These are phyloP conservation scores for Eucommia ulmoides DNA, from an alignment of 257 asterid species.

Conservation along the genomic window DNA sequence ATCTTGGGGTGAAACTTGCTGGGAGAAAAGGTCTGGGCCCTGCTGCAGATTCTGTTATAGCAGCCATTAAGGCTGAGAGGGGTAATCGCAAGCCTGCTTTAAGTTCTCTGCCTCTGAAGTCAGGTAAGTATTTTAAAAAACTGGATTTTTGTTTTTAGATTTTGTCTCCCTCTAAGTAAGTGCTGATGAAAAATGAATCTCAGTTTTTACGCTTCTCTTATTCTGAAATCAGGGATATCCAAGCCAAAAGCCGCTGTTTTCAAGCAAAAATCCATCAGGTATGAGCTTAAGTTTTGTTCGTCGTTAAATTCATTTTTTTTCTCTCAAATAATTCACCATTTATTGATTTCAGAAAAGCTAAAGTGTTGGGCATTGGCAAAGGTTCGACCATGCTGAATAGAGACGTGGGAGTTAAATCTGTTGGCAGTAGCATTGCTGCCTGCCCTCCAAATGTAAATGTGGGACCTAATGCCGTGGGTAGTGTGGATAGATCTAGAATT, in stretches of 20 bases:
- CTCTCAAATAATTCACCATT: constrained; percentile 10
- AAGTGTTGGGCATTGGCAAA: constrained; percentile 43
- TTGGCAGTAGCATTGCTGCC: constrained; percentile 13
- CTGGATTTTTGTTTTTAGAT: not conserved
- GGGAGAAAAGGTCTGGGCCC: constrained; percentile 96
- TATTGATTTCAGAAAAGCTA: constrained; percentile 57
- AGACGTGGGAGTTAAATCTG: constrained; percentile 21
- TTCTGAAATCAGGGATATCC: constrained; percentile 28
- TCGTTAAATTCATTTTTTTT: not conserved
- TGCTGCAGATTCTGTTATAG: constrained; percentile 73
- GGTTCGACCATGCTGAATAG: constrained; percentile 21
- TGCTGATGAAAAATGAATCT: not conserved
- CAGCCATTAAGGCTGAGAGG: constrained; percentile 74
- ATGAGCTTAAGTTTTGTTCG: constrained; percentile 9
- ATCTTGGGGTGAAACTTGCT: constrained; percentile 68
- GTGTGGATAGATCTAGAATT: too few species aligned
- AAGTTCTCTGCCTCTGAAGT: constrained; percentile 30
- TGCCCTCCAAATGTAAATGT: constrained; percentile 18
- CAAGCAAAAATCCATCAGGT: constrained; percentile 54
- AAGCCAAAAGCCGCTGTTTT: constrained; percentile 33
- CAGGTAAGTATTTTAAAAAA: constrained; percentile 45
- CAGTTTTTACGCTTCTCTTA: constrained; percentile 1
- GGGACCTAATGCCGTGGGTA: constrained; percentile 20
- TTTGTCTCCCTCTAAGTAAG: not conserved
- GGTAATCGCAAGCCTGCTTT: constrained; percentile 38